Evolutionary conservation across 768 basidiomycete species (phyloP).

Genomic region (Mycena filopes): DNA sequence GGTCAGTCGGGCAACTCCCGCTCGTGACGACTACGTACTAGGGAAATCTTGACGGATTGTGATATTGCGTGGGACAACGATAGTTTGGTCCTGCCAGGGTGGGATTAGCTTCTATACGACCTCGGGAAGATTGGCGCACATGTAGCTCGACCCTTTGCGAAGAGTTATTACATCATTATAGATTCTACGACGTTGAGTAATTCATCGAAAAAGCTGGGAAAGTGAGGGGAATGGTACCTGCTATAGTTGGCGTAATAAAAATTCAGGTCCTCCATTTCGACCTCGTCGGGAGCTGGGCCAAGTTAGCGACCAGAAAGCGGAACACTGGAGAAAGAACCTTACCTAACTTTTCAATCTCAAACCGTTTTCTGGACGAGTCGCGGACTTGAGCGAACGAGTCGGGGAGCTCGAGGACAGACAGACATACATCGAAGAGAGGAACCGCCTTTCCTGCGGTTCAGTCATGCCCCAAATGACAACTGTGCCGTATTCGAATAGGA

Average conservation of each 20-base stretch:
- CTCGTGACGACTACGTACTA: slow-evolving; percentile 55
- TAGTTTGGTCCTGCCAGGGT: slow-evolving; percentile 83
- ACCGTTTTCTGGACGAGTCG: slow-evolving; percentile 76
- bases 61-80: slow-evolving; percentile 94
- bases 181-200: slow-evolving; percentile 60
- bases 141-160: slow-evolving; percentile 93
- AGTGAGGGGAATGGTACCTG: slow-evolving; percentile 60
- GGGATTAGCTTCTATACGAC: not conserved
- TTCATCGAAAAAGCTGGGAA: slow-evolving; percentile 10
- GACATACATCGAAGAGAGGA: slow-evolving; percentile 89
- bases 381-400: slow-evolving; percentile 9
- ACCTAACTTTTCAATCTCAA: slow-evolving; percentile 91
- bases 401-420: slow-evolving; percentile 14
- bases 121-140: slow-evolving; percentile 62
- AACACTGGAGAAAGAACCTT: slow-evolving; percentile 14
- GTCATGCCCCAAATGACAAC: slow-evolving; percentile 99
- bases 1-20: not conserved
- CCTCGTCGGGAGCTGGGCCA: slow-evolving; percentile 76
- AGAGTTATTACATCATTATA: slow-evolving; percentile 98
- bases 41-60: slow-evolving; percentile 96
- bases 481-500: slow-evolving; percentile 93
- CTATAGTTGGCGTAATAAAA: slow-evolving; percentile 98
- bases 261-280: slow-evolving; percentile 97
- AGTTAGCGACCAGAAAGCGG: slow-evolving; percentile 18
- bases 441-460: slow-evolving; percentile 89